Base-by-base conservation (phyloP, 768 basidiomycete genomes). In the Pluteus cervinus region DNA sequence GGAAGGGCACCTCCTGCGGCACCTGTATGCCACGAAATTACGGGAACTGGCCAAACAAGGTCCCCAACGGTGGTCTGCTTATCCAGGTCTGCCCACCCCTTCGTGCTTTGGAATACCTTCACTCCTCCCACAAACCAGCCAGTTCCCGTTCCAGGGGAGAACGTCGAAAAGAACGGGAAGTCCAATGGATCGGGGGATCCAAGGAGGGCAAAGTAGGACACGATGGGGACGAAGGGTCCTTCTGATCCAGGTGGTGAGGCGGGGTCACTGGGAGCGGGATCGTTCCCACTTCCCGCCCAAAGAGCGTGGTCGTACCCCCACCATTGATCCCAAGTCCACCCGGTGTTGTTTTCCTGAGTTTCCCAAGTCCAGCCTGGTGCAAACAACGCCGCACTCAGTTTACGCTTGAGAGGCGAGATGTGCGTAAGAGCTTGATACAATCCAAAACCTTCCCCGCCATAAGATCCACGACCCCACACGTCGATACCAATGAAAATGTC, bases 341-440 rank as follows among this genome's bases (percentile, higher is more conserved):
- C 77, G 0, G 73, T 64, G 21, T 69, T 66, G 42, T 78, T 71
- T 44, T 83, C 73, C 35, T 72, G 70, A 36, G 60, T 70, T 50
- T 90, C 87, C 85, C 85, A 89, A 2, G 84, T 83, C 85, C 86
- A 90, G 5, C 71, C 87, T 26, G 73, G 86, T 0, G 73, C 87
- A 45, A 90, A 90, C 37, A 90, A 57, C 1, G 87, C 87, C 8
- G 77, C 75, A 47, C 86, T 86, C 7, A 87, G 63, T 1, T 79
- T 79, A 11, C 75, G 62, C n/a, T 58, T 66, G 36, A 66, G 53
- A 4, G 76, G 79, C 9, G 68, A 62, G 31, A 84, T 76, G 49
- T 82, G 73, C 4, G 67, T 57, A 31, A 87, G 56, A 12, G 86
- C 81, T 47, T 73, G 73, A 65, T 83, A 88, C 24, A 63, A 69